These are phyloP conservation scores for Penicillium sp. DNA, from an alignment of 2,329 filamentous ascomycete species.

Conservation along the genomic window DNA sequence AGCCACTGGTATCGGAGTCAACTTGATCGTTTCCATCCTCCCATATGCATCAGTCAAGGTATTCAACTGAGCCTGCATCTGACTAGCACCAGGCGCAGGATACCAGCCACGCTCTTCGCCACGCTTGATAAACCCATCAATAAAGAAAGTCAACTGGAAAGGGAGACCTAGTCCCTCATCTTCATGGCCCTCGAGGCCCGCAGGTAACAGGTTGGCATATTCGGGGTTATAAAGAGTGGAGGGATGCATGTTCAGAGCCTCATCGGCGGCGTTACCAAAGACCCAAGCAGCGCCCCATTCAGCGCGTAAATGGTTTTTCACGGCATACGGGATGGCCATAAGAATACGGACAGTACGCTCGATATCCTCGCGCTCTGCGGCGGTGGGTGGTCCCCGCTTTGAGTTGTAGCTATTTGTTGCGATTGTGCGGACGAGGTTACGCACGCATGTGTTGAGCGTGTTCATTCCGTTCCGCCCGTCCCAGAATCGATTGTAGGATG, in stretches of 20 bases:
- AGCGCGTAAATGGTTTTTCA: constrained; percentile 64
- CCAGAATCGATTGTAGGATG: constrained; percentile 66
- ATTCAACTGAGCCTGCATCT: constrained; percentile 60
- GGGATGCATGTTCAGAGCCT: constrained; percentile 32
- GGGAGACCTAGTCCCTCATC: constrained; percentile 60
- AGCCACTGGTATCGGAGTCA: constrained; percentile 64
- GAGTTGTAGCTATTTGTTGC: constrained; percentile 49
- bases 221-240: constrained; percentile 44
- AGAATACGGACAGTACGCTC: constrained; percentile 60
- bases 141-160: constrained; percentile 59
- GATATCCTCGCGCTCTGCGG: constrained; percentile 55
- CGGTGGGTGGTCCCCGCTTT: constrained; percentile 31
- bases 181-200: constrained; percentile 55
- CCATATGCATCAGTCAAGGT: constrained; percentile 59
- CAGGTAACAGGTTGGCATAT: constrained; percentile 53
- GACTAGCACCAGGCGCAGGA: constrained; percentile 58
- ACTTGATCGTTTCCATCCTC: constrained; percentile 63
- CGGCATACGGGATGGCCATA: constrained; percentile 62
- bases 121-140: constrained; percentile 61
- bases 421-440: constrained; percentile 60
- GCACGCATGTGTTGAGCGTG: constrained; percentile 57
- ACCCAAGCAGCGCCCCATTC: constrained; percentile 57
- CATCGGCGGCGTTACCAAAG: constrained; percentile 27
- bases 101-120: constrained; percentile 59
- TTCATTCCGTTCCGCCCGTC: constrained; percentile 59